Evolutionary conservation across 768 basidiomycete genomes (phyloP).

Genomic region (Cyclocybe cylindracea): DNA sequence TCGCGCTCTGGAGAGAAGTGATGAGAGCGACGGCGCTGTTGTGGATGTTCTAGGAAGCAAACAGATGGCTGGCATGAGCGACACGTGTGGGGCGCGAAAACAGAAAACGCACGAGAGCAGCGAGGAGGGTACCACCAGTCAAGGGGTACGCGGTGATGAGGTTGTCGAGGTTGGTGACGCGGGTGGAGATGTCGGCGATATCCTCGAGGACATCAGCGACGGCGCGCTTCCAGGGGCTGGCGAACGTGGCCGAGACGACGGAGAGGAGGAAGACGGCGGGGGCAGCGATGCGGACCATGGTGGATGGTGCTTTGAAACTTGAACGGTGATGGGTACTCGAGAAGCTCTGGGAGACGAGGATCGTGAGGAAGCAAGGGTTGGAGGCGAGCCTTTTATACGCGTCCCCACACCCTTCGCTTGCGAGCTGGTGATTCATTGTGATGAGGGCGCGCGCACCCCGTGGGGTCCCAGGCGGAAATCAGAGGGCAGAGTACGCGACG

Average conservation of each 20-base stretch:
- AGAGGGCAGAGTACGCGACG: no score
- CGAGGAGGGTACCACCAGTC: conserved; percentile 23
- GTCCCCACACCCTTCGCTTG: no score
- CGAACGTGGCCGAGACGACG: conserved; percentile 4
- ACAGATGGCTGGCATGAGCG: background rate
- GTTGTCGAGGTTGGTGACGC: conserved; percentile 26
- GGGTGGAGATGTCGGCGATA: conserved; percentile 20
- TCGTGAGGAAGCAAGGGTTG: no score
- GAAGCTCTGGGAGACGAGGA: no score
- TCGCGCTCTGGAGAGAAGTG: conserved; percentile 21
- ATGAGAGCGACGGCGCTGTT: conserved; percentile 19
- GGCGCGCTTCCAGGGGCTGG: conserved; percentile 7
- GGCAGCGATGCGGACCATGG: no score
- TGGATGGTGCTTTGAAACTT: no score
- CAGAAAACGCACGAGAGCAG: conserved; percentile 19
- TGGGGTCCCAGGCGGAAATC: no score
- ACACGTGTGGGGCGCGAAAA: no score
- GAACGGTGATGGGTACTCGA: no score
- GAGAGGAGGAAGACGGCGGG: background rate
- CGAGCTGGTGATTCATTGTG: no score
- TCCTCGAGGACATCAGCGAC: conserved; percentile 28
- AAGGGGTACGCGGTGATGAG: conserved; percentile 27
- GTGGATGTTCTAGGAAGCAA: conserved; percentile 26
- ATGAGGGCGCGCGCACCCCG: no score
- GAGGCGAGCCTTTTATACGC: no score